A percentile compares a stretch with the other conserved stretches of the same genome.
phyloP scores from a whole-genome alignment of 208 protist genomes.

The Phytomonas sp. region DNA sequence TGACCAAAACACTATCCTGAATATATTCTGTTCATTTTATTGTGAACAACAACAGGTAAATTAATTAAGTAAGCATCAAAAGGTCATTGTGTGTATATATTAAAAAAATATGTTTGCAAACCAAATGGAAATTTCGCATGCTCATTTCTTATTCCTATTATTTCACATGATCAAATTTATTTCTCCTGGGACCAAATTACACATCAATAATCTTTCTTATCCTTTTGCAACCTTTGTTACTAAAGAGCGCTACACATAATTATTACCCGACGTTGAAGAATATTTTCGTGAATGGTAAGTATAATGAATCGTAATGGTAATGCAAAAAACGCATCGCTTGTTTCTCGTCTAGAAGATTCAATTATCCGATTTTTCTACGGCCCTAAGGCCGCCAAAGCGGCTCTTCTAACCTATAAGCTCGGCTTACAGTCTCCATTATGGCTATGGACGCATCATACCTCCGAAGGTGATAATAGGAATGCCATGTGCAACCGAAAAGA shows the following conservation, averaged over 20 bases:
- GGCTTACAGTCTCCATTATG: slow-evolving; percentile 76
- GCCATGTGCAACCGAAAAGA: slow-evolving; percentile 18
- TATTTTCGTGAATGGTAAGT: slow-evolving; percentile 1
- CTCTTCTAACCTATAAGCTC: slow-evolving; percentile 25
- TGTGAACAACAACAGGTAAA: neutral
- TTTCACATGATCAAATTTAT: neutral
- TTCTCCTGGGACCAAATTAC: neutral
- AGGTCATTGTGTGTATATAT: neutral
- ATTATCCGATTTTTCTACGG: slow-evolving; percentile 70
- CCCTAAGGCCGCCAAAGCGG: slow-evolving; percentile 13
- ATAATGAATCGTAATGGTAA: neutral
- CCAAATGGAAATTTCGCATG: neutral
- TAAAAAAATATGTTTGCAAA: neutral
- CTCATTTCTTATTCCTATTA: neutral
- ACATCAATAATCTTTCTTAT: neutral
- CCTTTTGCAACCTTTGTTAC: neutral
- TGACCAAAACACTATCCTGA: neutral
- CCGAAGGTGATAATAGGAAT: neutral
- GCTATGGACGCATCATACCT: slow-evolving; percentile 62
- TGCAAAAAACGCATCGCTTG: slow-evolving; percentile 13
- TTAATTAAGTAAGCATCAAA: neutral
- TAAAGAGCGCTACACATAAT: neutral
- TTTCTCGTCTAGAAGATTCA: slow-evolving; percentile 33
- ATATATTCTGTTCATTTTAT: neutral
- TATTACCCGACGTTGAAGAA: neutral